Base-by-base conservation (phyloP, 345 rosid genomes). In the Salix caprea region DNA sequence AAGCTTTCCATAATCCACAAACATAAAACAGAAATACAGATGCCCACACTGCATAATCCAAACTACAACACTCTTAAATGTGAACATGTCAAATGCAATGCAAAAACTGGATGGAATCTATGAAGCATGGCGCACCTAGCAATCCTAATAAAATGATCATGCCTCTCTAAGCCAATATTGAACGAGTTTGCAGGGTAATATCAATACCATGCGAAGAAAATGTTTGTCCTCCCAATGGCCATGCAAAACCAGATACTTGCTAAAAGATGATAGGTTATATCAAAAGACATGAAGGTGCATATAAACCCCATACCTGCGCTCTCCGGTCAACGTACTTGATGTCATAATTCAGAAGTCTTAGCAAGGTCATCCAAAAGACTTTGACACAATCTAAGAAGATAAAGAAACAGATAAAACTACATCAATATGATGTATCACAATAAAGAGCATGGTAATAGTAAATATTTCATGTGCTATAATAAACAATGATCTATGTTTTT, bases 261-360 rank as follows among this genome's bases (percentile, higher is more conserved):
- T 58, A 21, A n/a, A 58, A 58, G 62, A n/a, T n/a, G 6, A 58
- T n/a, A 3, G 62, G 11, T n/a, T 58, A 58, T 58, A n/a, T 58
- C 24, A 23, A 58, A 58, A 24, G 62, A 11, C 28, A 58, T 58
- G 62, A 58, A 58, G 23, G 3, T 4, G 11, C 28, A n/a, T 56
- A 56, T 44, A 42, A 69, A 72, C 36, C 13, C 10, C 62, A 74
- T 86, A 88, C 93, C 90, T 88, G 75, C 89, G 89, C 72, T 90
- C 93, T 76, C 90, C 91, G 2, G 82, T 76, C 76, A 75, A 74
- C 82, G 75, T 83, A 72, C 88, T 87, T 48, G 93, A 90, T 69
- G 88, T 74, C 90, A 88, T 90, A 74, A 39, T 81, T 83, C 70
- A 71, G 52, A 54, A 40, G 79, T 66, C 23, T 69, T 74, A 65